Conservation (phyloP, 306 rosid species). For the Fagus sylvatica region DNA sequence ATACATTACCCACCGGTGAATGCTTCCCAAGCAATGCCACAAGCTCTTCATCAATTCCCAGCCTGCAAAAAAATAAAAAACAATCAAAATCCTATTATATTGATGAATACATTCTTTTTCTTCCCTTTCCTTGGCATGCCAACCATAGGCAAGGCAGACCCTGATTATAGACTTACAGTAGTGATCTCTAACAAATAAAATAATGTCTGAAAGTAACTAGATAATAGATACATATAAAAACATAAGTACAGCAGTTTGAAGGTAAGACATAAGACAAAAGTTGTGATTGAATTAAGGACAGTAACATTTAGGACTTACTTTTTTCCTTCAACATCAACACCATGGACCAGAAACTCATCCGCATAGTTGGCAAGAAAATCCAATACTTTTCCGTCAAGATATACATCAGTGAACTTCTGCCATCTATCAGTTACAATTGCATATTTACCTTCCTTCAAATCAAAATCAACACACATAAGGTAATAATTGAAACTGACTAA, state of each 20-base stretch:
- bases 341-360: conserved; percentile 92
- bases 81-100: conserved; percentile 18
- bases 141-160: not conserved
- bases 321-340: conserved; percentile 98
- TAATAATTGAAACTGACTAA: conserved; percentile 7
- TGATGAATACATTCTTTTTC: not conserved
- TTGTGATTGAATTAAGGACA: not conserved
- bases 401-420: conserved; percentile 92
- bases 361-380: conserved; percentile 81
- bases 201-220: not conserved
- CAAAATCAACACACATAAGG: conserved; percentile 25
- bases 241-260: not conserved
- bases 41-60: conserved; percentile 96
- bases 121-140: not conserved
- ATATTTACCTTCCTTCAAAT: conserved; percentile 71
- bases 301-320: conserved; percentile 46
- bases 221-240: not conserved
- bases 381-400: conserved; percentile 55
- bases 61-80: conserved; percentile 49
- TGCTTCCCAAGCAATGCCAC: conserved; percentile 82
- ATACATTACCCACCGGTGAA: conserved; percentile 66
- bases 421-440: conserved; percentile 95
- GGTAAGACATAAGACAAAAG: not conserved
- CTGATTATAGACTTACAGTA: not conserved
- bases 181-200: not conserved